phyloP scores from a whole-genome alignment of 2,329 filamentous ascomycete species.

The Furcasterigmium furcatum region DNA sequence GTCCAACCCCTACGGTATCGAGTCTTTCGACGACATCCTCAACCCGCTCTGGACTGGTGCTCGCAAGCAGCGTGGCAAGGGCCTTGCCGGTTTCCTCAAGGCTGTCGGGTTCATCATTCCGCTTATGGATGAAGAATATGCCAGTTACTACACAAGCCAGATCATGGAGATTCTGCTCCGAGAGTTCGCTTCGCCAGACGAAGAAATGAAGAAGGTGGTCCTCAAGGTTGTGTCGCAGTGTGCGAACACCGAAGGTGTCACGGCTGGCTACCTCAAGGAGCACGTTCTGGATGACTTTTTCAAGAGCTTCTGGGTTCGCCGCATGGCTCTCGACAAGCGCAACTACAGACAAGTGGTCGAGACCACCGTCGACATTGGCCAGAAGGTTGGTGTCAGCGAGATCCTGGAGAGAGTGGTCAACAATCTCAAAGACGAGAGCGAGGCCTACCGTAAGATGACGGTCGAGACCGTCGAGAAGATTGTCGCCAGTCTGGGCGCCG shows the following conservation, averaged over 20 bases:
- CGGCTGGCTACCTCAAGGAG: slow-evolving; percentile 90
- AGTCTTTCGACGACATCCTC: slow-evolving; percentile 96
- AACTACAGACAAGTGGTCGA: slow-evolving; percentile 98
- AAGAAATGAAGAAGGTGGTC: slow-evolving; percentile 99
- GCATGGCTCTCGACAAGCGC: slow-evolving; percentile 95
- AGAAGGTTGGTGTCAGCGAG: slow-evolving; percentile 96
- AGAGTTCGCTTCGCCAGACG: slow-evolving; percentile 94
- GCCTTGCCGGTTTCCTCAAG: slow-evolving; percentile 92
- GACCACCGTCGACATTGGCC: slow-evolving; percentile 92
- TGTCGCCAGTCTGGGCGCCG: slow-evolving; percentile 86
- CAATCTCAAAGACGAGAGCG: slow-evolving; percentile 97
- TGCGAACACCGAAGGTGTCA: slow-evolving; percentile 90
- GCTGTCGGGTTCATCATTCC: slow-evolving; percentile 98
- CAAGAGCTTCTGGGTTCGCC: slow-evolving; percentile 96
- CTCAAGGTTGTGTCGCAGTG: slow-evolving; percentile 97
- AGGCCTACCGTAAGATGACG: slow-evolving; percentile 98
- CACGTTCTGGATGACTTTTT: slow-evolving; percentile 95
- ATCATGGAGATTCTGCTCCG: slow-evolving; percentile 98
- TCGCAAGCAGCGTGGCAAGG: slow-evolving; percentile 93
- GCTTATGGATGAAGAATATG: slow-evolving; percentile 98
- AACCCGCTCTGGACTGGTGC: slow-evolving; percentile 97
- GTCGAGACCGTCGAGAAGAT: slow-evolving; percentile 97
- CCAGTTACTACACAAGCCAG: slow-evolving; percentile 97
- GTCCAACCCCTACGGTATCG: slow-evolving; percentile 97
- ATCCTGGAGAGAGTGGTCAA: slow-evolving; percentile 90